Evolutionary conservation across 192 early-diverging fungal species (phyloP), one percentile per base, ranked within the genome.

Genomic region (Linnemannia exigua): DNA sequence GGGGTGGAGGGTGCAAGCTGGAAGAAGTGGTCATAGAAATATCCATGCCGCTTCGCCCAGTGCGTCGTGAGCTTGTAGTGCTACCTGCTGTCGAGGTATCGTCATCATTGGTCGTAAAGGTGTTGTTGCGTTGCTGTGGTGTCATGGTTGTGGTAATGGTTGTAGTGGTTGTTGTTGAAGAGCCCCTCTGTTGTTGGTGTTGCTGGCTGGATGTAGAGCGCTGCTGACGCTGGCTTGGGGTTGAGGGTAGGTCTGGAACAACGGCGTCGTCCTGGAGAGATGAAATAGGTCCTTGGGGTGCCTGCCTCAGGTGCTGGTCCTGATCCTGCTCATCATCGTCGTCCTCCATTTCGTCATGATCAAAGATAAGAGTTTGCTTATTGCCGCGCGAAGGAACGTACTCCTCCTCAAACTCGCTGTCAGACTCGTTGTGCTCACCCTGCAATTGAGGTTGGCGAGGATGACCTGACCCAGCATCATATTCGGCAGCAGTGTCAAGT

Each of bases 391-490:
- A 84, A n/a, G 41, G 20, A 17, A 69, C 61, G 25, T 72, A 67
- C 28, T 86, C 78, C 14, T 77, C 78, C 12, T 86, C 84, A 72
- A 80, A 80, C 35, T 86, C 84, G 15, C 75, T 86, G 17, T 79
- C 84, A 46, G 84, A 72, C 16, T 63, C 74, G 25, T 51, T 41
- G 44, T 52, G 46, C 35, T 77, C 51, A 36, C 76, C 84, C 70
- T 86, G 82, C 51, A 75, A 73, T 20, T 84, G 84, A 17, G 84
- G 84, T 36, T 86, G 84, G 12, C 84, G 84, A 61, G 78, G 84
- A 7, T 70, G 50, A 25, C 38, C 52, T 0, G 41, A 69, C 5
- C 51, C 31, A 37, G 74, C 28, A 50, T 63, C 50, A n/a, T 71
- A 28, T 28, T 75, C 74, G 33, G 36, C 74, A 19, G 67, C 48